phyloP scores from a whole-genome alignment of 192 early-diverging fungal genomes.

The Pecoramyces ruminantium region DNA sequence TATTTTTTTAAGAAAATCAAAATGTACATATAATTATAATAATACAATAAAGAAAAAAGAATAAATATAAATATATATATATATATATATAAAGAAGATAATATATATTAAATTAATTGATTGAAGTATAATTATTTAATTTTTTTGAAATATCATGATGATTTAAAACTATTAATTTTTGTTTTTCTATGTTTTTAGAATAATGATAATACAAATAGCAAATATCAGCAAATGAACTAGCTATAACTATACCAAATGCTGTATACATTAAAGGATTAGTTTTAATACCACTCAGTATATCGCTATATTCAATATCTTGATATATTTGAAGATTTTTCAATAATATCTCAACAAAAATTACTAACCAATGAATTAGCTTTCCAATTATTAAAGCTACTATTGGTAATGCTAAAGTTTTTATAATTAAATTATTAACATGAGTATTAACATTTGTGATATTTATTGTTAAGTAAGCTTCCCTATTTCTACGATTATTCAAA shows the following conservation, averaged over 20 bases:
- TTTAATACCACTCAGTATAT: neutral
- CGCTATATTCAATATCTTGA: neutral
- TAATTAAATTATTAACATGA: neutral
- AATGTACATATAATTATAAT: too few relatives aligned
- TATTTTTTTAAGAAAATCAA: too few relatives aligned
- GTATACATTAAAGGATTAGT: neutral
- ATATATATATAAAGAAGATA: too few relatives aligned
- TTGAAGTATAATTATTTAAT: neutral
- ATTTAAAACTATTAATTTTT: neutral
- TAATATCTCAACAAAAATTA: neutral
- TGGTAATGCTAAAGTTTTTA: neutral
- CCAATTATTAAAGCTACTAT: neutral
- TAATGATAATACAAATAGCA: neutral
- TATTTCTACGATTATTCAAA: neutral
- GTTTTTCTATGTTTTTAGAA: neutral
- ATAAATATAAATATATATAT: too few relatives aligned
- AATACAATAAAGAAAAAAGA: neutral
- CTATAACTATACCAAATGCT: neutral
- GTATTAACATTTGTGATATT: neutral
- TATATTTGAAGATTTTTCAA: neutral
- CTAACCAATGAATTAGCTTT: neutral
- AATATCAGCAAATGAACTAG: neutral
- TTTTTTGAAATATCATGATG: neutral
- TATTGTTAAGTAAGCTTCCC: neutral
- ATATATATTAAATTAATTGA: neutral